phyloP scores from a whole-genome alignment of 768 basidiomycete genomes.

The Tremella mesenterica region DNA sequence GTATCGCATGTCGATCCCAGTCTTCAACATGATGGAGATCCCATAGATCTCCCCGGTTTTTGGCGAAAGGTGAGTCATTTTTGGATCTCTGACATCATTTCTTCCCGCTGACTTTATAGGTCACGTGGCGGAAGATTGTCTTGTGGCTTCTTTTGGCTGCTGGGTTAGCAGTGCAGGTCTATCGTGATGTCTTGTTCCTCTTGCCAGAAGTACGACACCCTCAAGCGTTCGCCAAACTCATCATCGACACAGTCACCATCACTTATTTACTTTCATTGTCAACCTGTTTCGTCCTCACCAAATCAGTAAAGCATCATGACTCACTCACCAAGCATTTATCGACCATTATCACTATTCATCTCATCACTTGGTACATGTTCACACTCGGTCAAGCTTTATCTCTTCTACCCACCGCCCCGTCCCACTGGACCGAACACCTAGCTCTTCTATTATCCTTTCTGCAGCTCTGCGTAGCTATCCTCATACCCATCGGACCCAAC shows the following conservation, averaged over 20 bases:
- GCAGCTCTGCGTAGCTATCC: background rate
- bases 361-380: constrained; percentile 11
- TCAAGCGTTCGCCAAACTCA: background rate
- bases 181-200: background rate
- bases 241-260: constrained; percentile 1
- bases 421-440: constrained; percentile 12
- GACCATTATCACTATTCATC: background rate
- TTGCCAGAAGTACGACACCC: background rate
- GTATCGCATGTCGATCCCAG: constrained; percentile 3
- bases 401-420: background rate
- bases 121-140: background rate
- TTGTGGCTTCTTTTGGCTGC: constrained; percentile 4
- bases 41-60: constrained; percentile 10
- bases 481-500: constrained; percentile 14
- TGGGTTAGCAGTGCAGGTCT: background rate
- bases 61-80: constrained; percentile 14
- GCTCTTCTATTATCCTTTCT: constrained; percentile 1
- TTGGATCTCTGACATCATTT: background rate
- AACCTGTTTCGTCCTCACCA: constrained; percentile 4
- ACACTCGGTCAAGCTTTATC: constrained; percentile 21
- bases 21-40: constrained; percentile 11
- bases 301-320: background rate
- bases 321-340: constrained; percentile 14
- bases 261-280: background rate
- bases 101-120: background rate